These are phyloP conservation scores for Juncus inflexus DNA, from an alignment of 176 grass and related monocot genomes.

Conservation along the genomic window DNA sequence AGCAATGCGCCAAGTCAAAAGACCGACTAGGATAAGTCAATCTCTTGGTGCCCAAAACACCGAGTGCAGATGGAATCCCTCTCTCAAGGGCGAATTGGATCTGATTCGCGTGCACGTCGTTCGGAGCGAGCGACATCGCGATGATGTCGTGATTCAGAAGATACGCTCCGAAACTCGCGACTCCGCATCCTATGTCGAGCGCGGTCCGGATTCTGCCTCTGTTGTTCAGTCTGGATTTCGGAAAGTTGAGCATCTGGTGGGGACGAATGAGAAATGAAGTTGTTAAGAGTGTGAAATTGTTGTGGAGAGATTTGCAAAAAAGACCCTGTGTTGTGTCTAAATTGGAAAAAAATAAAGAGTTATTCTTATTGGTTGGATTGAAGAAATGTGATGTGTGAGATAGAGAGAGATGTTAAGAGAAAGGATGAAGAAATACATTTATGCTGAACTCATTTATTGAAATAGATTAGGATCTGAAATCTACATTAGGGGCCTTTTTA, in stretches of 20 bases:
- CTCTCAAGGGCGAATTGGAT: conserved; percentile 99
- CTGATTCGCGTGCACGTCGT: conserved; percentile 99
- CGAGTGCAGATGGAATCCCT: conserved; percentile 93
- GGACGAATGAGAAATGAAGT: neutral
- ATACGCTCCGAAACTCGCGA: conserved; percentile 96
- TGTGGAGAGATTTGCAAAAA: too few relatives aligned
- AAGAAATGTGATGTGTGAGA: too few relatives aligned
- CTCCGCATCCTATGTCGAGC: conserved; percentile 96
- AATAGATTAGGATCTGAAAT: too few relatives aligned
- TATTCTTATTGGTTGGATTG: too few relatives aligned
- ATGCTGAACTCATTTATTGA: too few relatives aligned
- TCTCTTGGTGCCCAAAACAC: conserved; percentile 90
- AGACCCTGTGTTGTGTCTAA: too few relatives aligned
- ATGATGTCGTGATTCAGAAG: conserved; percentile 87
- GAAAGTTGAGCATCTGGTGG: conserved; percentile 83
- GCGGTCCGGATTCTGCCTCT: conserved; percentile 79
- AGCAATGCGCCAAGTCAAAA: conserved; percentile 97
- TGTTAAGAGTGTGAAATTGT: too few relatives aligned
- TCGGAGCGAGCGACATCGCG: conserved; percentile 94
- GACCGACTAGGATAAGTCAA: conserved; percentile 94
- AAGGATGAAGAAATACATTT: too few relatives aligned
- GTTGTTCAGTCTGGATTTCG: conserved; percentile 79
- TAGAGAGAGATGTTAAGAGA: too few relatives aligned
- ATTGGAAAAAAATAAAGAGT: too few relatives aligned
- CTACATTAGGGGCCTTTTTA: too few relatives aligned